Evolutionary conservation across 306 rosid genomes (phyloP).

Genomic region (Quercus parvula): DNA sequence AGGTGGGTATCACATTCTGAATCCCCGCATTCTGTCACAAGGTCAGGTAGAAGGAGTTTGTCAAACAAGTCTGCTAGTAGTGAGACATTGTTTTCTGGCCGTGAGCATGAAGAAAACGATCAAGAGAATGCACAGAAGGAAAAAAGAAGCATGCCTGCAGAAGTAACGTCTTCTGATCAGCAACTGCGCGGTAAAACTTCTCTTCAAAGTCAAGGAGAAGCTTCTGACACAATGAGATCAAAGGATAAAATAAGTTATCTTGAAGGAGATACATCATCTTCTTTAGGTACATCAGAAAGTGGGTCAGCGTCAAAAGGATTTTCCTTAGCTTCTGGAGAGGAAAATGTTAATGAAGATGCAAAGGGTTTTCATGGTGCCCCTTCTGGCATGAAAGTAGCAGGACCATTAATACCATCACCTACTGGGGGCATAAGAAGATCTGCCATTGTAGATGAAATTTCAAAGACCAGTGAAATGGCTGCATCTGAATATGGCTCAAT

Average conservation of each 20-base stretch:
- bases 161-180: conserved; percentile 39
- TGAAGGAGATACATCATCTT: conserved; percentile 48
- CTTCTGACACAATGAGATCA: conserved; percentile 28
- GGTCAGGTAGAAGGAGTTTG: conserved; percentile 55
- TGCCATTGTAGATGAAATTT: conserved; percentile 33
- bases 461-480: conserved; percentile 22
- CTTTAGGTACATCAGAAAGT: conserved; percentile 39
- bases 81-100: conserved; percentile 74
- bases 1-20: conserved; percentile 62
- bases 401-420: conserved; percentile 31
- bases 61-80: conserved; percentile 59
- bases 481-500: conserved; percentile 36
- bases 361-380: conserved; percentile 36
- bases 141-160: conserved; percentile 31
- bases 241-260: conserved; percentile 37
- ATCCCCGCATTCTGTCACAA: conserved; percentile 44
- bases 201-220: conserved; percentile 41
- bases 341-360: conserved; percentile 34
- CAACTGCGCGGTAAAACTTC: conserved; percentile 20
- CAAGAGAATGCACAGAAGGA: conserved; percentile 35
- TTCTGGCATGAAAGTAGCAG: conserved; percentile 39
- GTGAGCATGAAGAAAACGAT: conserved; percentile 55
- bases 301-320: conserved; percentile 41
- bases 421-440: conserved; percentile 21
- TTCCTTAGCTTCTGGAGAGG: conserved; percentile 56